A percentile compares a stretch with the other conserved stretches of the same genome.
These are phyloP conservation scores for Trametes maxima DNA, from an alignment of 768 basidiomycete species.

Conservation along the genomic window DNA sequence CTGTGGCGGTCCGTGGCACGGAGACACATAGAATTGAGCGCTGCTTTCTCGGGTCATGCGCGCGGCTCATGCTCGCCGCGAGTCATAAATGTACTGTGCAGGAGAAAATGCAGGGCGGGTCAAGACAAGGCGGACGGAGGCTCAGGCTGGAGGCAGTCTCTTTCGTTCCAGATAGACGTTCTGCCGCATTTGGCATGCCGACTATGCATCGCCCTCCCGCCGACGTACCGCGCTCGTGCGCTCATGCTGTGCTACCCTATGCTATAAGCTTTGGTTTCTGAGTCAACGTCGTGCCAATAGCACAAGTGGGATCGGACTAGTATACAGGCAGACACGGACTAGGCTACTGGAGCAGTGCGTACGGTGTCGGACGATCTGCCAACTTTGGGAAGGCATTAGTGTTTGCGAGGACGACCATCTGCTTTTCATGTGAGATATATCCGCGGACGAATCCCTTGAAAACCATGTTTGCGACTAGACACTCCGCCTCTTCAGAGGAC, in stretches of 20 bases:
- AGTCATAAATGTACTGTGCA: neutral
- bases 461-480: slow-evolving; percentile 93
- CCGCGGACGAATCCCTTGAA: slow-evolving; percentile 91
- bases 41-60: neutral
- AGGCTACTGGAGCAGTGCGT: slow-evolving; percentile 30
- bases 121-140: neutral
- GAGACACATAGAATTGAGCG: neutral
- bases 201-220: slow-evolving; percentile 3
- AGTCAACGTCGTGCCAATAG: neutral
- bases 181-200: neutral
- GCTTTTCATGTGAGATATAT: slow-evolving; percentile 95
- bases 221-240: neutral
- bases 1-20: neutral
- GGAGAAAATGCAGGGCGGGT: neutral
- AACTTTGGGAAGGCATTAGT: slow-evolving; percentile 80
- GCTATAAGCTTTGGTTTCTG: no score
- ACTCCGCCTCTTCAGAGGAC: slow-evolving; percentile 84
- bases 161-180: neutral
- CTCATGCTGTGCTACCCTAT: neutral
- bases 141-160: neutral
- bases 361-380: slow-evolving; percentile 62
- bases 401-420: slow-evolving; percentile 87
- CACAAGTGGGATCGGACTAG: neutral
- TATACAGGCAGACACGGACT: neutral
- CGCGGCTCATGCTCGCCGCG: neutral